phyloP scores from a whole-genome alignment of 2,329 filamentous ascomycete genomes.

The Lachnum nothofagi region DNA sequence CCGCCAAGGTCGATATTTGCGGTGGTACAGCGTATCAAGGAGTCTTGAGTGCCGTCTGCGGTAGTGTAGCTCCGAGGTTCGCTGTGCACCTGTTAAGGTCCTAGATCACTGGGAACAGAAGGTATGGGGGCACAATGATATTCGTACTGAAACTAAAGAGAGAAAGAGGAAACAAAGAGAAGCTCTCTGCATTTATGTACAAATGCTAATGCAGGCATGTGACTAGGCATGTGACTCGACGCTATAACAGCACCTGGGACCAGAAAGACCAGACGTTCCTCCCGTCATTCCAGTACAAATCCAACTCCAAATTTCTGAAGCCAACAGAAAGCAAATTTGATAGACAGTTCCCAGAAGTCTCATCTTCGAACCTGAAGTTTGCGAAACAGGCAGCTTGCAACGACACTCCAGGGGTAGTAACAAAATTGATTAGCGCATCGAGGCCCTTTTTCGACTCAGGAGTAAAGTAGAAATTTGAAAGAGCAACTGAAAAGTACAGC shows the following conservation, averaged over 20 bases:
- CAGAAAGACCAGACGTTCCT: constrained; percentile 55
- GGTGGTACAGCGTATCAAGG: constrained; percentile 50
- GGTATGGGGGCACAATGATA: too few species aligned
- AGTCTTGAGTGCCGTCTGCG: constrained; percentile 25
- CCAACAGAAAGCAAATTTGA: constrained; percentile 59
- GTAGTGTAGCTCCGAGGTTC: constrained; percentile 48
- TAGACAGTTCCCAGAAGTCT: constrained; percentile 48
- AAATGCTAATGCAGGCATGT: too few species aligned
- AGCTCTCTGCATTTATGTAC: not conserved
- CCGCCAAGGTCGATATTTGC: constrained; percentile 42
- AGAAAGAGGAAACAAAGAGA: not conserved
- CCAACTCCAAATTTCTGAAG: constrained; percentile 52
- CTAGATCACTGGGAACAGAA: too few species aligned
- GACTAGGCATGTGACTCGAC: too few species aligned
- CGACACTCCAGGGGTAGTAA: constrained; percentile 52
- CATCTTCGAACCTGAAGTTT: constrained; percentile 47
- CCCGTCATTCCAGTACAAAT: constrained; percentile 59
- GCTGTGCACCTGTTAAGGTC: constrained; percentile 56
- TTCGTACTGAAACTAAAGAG: too few species aligned
- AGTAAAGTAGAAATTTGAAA: too few species aligned
- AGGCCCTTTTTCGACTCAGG: too few species aligned
- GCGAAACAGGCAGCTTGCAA: constrained; percentile 56
- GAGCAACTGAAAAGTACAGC: too few species aligned
- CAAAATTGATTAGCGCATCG: constrained; percentile 57
- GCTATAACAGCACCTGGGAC: too few species aligned